Conservation (phyloP, 805 yeast species). For the Candida khao-thaluensis region DNA sequence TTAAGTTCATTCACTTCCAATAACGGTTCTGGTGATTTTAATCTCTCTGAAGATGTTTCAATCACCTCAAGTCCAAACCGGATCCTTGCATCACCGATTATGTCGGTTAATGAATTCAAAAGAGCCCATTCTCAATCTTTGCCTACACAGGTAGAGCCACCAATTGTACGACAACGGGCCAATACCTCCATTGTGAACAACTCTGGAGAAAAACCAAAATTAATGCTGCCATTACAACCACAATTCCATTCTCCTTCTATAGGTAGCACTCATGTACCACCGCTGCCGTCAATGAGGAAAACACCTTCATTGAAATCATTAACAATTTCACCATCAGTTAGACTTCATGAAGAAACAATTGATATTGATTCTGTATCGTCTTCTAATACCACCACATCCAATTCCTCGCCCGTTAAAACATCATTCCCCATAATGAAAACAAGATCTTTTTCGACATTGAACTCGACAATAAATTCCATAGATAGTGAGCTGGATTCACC, state of each 20-base stretch:
- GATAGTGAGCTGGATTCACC: constrained; percentile 16
- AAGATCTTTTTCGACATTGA: constrained; percentile 8
- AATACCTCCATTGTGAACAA: constrained; percentile 10
- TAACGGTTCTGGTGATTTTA: neutral
- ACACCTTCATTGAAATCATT: constrained; percentile 39
- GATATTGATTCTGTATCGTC: constrained; percentile 13
- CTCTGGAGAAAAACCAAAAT: constrained; percentile 1
- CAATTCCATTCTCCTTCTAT: constrained; percentile 10
- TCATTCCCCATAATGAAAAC: constrained; percentile 11
- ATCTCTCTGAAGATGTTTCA: constrained; percentile 1
- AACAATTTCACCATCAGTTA: constrained; percentile 37
- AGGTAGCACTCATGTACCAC: constrained; percentile 14
- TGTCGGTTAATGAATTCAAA: constrained; percentile 26
- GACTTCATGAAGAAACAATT: constrained; percentile 16
- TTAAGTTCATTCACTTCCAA: constrained; percentile 1
- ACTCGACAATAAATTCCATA: constrained; percentile 2
- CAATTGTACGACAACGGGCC: constrained; percentile 16
- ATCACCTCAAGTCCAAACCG: constrained; percentile 19
- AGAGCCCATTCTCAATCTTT: constrained; percentile 35
- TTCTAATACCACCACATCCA: constrained; percentile 10
- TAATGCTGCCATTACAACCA: constrained; percentile 2
- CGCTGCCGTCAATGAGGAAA: constrained; percentile 16
- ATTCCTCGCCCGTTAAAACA: constrained; percentile 14
- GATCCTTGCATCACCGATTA: constrained; percentile 31
- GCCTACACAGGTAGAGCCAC: constrained; percentile 26